phyloP scores from a whole-genome alignment of 805 yeast genomes.

The Isabelozyma heimii region DNA sequence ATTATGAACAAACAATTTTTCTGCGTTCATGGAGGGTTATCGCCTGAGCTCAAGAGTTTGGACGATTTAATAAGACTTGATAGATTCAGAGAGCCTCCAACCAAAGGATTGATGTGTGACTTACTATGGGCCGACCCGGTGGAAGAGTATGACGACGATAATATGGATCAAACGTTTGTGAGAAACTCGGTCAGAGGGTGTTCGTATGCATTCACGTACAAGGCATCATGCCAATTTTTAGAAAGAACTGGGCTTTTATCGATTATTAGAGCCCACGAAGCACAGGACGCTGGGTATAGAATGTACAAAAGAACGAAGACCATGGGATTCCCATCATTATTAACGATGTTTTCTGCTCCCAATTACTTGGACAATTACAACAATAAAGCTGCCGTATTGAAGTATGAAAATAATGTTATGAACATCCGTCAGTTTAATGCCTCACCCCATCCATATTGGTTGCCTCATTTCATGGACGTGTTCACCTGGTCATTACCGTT shows the following conservation, averaged over 20 bases:
- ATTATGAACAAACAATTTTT: slow-evolving; percentile 90
- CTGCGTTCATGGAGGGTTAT: slow-evolving; percentile 95
- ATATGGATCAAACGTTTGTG: slow-evolving; percentile 46
- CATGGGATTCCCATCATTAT: slow-evolving; percentile 84
- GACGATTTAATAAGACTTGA: slow-evolving; percentile 68
- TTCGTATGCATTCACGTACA: slow-evolving; percentile 83
- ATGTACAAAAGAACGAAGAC: slow-evolving; percentile 85
- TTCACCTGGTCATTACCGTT: slow-evolving; percentile 97
- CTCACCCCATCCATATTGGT: slow-evolving; percentile 94
- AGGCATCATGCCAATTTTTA: slow-evolving; percentile 76
- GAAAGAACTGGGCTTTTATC: slow-evolving; percentile 75
- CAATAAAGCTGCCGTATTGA: slow-evolving; percentile 92
- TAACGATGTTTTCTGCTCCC: slow-evolving; percentile 94
- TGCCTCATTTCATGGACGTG: slow-evolving; percentile 96
- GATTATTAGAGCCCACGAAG: slow-evolving; percentile 95
- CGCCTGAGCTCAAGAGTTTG: slow-evolving; percentile 74
- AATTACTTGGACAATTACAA: slow-evolving; percentile 89
- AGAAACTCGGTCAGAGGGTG: slow-evolving; percentile 85
- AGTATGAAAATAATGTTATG: slow-evolving; percentile 89
- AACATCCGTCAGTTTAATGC: slow-evolving; percentile 91
- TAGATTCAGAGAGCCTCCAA: slow-evolving; percentile 90
- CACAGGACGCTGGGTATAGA: slow-evolving; percentile 95
- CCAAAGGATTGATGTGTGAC: slow-evolving; percentile 92
- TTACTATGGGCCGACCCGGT: slow-evolving; percentile 94
- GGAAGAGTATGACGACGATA: slow-evolving; percentile 67